These are phyloP conservation scores for Austroboletus novae-zelandiae DNA, from an alignment of 1,284 basidiomycete genomes.

Conservation along the genomic window DNA sequence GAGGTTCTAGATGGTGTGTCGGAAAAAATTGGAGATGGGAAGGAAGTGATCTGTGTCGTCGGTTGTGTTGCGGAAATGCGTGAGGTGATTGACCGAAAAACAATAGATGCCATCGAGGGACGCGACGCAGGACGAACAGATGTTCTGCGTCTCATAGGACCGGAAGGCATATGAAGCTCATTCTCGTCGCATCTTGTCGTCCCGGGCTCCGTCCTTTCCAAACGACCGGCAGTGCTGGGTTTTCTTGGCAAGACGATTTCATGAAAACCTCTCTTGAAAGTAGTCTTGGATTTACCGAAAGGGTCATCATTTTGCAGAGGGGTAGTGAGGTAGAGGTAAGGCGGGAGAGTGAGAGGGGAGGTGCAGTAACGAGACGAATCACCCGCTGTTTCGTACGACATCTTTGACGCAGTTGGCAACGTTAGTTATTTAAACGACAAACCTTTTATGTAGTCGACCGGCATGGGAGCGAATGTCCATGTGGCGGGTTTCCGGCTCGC, in stretches of 20 bases:
- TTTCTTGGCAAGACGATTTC: slow-evolving; percentile 5
- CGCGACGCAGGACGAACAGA: neutral
- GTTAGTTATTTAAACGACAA: slow-evolving; percentile 1
- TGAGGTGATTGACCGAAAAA: slow-evolving; percentile 3
- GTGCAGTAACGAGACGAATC: slow-evolving; percentile 7
- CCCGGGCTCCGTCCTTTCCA: slow-evolving; percentile 2
- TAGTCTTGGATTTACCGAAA: neutral
- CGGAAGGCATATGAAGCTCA: neutral
- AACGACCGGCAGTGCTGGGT: neutral
- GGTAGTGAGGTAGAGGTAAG: slow-evolving; percentile 11
- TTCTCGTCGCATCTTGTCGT: slow-evolving; percentile 3
- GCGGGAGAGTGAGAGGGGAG: slow-evolving; percentile 14
- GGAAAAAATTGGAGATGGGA: slow-evolving; percentile 8
- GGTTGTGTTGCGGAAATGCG: slow-evolving; percentile 1
- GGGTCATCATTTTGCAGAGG: neutral
- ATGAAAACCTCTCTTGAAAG: slow-evolving; percentile 10
- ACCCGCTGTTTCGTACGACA: slow-evolving; percentile 9
- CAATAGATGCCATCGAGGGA: neutral
- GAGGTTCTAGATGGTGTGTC: slow-evolving; percentile 13
- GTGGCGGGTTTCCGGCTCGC: neutral
- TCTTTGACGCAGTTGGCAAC: slow-evolving; percentile 2
- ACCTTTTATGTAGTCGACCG: slow-evolving; percentile 2
- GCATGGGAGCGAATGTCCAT: slow-evolving; percentile 2
- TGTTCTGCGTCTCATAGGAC: neutral
- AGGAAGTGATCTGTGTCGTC: slow-evolving; percentile 5